phyloP scores from a whole-genome alignment of 164 flowering plant species.

The Hamamelis virginiana region DNA sequence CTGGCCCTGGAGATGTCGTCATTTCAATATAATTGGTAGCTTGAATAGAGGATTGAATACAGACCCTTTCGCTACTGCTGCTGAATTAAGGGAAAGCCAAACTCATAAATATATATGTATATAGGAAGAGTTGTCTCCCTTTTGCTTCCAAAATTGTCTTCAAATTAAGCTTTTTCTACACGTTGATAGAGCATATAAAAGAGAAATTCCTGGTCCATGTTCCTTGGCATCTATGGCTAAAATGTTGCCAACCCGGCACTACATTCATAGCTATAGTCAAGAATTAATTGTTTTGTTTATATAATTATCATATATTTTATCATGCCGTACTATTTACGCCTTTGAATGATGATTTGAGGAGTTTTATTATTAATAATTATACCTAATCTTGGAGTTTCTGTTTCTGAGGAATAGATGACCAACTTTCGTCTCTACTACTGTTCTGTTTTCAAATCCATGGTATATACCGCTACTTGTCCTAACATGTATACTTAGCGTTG shows the following conservation, averaged over 20 bases:
- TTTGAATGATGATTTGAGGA: no score
- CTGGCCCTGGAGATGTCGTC: slow-evolving; percentile 1
- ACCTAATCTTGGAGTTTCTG: background rate
- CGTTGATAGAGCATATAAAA: background rate
- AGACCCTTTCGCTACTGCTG: background rate
- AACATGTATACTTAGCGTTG: no score
- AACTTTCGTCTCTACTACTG: background rate
- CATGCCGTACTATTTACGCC: no score
- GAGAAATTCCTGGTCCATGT: background rate
- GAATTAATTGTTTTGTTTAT: background rate
- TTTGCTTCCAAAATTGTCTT: slow-evolving; percentile 16
- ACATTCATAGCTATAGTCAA: background rate
- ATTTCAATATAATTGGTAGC: no score
- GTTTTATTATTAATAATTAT: background rate
- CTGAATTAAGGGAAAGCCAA: background rate
- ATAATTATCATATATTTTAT: background rate
- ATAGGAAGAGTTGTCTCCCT: background rate
- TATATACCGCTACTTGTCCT: background rate
- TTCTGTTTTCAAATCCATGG: background rate
- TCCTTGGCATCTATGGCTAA: background rate
- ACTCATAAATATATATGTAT: no score
- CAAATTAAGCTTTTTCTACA: slow-evolving; percentile 16
- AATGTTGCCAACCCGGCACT: background rate
- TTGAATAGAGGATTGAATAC: slow-evolving; percentile 1
- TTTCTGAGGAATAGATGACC: background rate